phyloP scores from a whole-genome alignment of 345 rosid genomes.

The Eucalyptus shirleyi region DNA sequence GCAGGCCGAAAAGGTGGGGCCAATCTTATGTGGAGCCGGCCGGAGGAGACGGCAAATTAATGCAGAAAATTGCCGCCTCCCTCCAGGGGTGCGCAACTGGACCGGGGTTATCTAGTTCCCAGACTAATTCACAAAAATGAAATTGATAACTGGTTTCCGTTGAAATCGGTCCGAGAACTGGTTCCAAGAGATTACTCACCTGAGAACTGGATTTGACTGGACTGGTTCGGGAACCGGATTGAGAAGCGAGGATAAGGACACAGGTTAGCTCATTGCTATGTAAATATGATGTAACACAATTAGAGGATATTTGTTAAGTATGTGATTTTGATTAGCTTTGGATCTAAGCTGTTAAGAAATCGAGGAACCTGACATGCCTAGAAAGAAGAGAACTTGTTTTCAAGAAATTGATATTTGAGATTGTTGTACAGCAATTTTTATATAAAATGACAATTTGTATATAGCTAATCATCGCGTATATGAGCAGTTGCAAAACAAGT shows the following conservation, averaged over 20 bases:
- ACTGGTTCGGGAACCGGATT: accelerated
- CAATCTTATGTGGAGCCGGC: background rate
- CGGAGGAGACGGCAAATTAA: background rate
- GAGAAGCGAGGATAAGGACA: too few species aligned
- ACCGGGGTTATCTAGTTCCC: accelerated
- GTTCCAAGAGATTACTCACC: accelerated
- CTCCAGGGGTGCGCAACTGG: accelerated
- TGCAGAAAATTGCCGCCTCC: background rate
- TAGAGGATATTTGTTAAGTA: too few species aligned
- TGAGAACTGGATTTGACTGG: accelerated
- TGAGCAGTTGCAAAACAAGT: accelerated
- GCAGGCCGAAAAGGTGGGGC: background rate
- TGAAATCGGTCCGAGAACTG: accelerated
- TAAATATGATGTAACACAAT: too few species aligned
- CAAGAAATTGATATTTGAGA: too few species aligned
- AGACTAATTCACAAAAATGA: accelerated
- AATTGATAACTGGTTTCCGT: accelerated
- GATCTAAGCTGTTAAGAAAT: accelerated
- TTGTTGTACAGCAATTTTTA: too few species aligned
- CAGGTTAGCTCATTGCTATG: too few species aligned
- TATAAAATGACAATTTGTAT: too few species aligned
- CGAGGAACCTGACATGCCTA: too few species aligned
- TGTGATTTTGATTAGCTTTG: too few species aligned
- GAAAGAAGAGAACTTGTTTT: too few species aligned
- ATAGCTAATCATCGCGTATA: too few species aligned